Conservation (phyloP, 2,329 filamentous ascomycete species). For the Cladorrhinum sp. region DNA sequence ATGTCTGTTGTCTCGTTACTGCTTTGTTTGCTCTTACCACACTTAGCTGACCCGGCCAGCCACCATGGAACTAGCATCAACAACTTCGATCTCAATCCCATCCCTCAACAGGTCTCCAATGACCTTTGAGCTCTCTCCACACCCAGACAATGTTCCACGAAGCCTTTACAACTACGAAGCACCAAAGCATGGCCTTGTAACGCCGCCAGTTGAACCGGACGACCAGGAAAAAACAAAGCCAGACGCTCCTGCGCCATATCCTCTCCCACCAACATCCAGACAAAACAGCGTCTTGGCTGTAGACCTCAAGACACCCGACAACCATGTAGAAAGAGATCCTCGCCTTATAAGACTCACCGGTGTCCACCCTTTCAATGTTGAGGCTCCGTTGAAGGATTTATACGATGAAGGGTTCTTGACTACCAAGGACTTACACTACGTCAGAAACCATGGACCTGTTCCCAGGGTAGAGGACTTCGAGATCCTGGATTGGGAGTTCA, state of each 20-base stretch:
- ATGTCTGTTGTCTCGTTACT: neutral
- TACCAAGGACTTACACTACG: slow-evolving; percentile 84
- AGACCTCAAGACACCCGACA: slow-evolving; percentile 80
- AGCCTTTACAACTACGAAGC: slow-evolving; percentile 11
- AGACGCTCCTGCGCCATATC: slow-evolving; percentile 40
- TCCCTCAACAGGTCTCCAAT: neutral
- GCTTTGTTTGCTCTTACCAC: neutral
- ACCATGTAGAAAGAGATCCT: slow-evolving; percentile 74
- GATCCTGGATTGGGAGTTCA: slow-evolving; percentile 76
- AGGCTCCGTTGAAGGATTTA: slow-evolving; percentile 74
- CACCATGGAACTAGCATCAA: slow-evolving; percentile 12
- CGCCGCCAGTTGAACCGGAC: neutral
- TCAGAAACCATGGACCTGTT: slow-evolving; percentile 84
- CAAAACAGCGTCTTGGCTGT: slow-evolving; percentile 64
- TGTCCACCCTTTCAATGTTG: slow-evolving; percentile 86
- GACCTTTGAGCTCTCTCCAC: slow-evolving; percentile 1
- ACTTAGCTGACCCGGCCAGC: neutral
- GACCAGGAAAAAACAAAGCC: neutral
- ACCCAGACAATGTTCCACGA: slow-evolving; percentile 5
- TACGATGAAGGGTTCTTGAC: slow-evolving; percentile 83
- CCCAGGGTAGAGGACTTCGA: slow-evolving; percentile 70
- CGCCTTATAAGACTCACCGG: slow-evolving; percentile 84
- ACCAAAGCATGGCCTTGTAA: neutral
- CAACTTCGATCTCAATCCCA: neutral
- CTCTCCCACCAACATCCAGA: slow-evolving; percentile 65